Conservation (phyloP, 1,139 yeast species). For the Kodamaea arcana region DNA sequence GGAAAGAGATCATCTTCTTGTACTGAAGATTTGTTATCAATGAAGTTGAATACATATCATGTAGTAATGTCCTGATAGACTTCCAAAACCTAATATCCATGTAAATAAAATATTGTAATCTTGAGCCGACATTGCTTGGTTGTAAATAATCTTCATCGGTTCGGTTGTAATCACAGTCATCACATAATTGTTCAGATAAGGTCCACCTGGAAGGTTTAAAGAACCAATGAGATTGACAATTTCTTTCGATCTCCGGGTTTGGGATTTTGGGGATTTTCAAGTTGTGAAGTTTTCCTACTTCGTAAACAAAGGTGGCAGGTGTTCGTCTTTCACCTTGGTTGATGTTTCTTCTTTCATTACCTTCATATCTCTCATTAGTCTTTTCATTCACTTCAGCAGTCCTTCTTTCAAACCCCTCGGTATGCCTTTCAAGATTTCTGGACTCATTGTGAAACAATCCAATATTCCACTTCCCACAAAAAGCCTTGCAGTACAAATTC, state of each 20-base stretch:
- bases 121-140: slow-evolving; percentile 51
- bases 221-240: slow-evolving; percentile 30
- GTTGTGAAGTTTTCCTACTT: slow-evolving; percentile 31
- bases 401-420: no score
- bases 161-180: slow-evolving; percentile 44
- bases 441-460: slow-evolving; percentile 26
- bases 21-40: slow-evolving; percentile 62
- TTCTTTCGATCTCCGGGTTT: slow-evolving; percentile 6
- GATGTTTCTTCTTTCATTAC: slow-evolving; percentile 4
- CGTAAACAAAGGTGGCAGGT: slow-evolving; percentile 15
- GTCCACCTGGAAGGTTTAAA: slow-evolving; percentile 39
- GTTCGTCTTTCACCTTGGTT: no score
- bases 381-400: no score
- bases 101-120: slow-evolving; percentile 72
- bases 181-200: slow-evolving; percentile 37
- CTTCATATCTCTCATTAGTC: no score
- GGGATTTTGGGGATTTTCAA: slow-evolving; percentile 36
- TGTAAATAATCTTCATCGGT: slow-evolving; percentile 24
- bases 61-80: slow-evolving; percentile 53
- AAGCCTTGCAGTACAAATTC: slow-evolving; percentile 53
- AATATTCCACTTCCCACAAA: slow-evolving; percentile 50
- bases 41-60: slow-evolving; percentile 66
- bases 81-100: slow-evolving; percentile 76
- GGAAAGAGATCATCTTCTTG: slow-evolving; percentile 62
- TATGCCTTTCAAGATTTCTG: slow-evolving; percentile 1